Evolutionary conservation across 306 rosid genomes (phyloP).

Genomic region (Lagenaria siceraria): DNA sequence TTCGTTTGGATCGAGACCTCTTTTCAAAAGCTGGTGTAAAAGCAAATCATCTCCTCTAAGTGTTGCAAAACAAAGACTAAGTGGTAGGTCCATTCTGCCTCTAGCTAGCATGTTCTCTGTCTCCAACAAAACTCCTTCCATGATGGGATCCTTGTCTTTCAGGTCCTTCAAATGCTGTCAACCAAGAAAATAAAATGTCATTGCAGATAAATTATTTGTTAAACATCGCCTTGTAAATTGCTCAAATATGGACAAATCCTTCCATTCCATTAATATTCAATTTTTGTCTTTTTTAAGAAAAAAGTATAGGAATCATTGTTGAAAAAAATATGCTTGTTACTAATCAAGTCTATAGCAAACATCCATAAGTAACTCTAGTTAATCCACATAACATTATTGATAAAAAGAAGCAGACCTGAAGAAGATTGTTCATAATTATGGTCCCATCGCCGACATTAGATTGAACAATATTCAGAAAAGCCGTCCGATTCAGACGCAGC

Average conservation of each 20-base stretch:
- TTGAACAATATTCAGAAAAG: slow-evolving; percentile 62
- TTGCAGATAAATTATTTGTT: not conserved
- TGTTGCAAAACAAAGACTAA: slow-evolving; percentile 78
- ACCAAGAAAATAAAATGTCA: slow-evolving; percentile 8
- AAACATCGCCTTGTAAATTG: not conserved
- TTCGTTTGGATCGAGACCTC: slow-evolving; percentile 70
- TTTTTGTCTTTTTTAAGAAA: not conserved
- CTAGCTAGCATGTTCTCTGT: slow-evolving; percentile 79
- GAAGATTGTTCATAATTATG: slow-evolving; percentile 84
- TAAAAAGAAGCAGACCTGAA: slow-evolving; percentile 43
- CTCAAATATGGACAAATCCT: not conserved
- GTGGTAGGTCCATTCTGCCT: slow-evolving; percentile 76
- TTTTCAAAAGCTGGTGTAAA: slow-evolving; percentile 59
- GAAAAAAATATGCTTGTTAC: not conserved
- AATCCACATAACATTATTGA: not conserved
- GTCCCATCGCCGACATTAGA: slow-evolving; percentile 88
- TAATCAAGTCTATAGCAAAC: not conserved
- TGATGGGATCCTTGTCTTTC: slow-evolving; percentile 56
- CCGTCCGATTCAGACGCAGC: slow-evolving; percentile 63
- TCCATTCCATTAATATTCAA: not conserved
- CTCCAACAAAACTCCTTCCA: slow-evolving; percentile 74
- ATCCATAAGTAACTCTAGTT: not conserved
- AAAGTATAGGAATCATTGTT: not conserved
- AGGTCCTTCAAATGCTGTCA: slow-evolving; percentile 61
- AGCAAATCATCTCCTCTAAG: slow-evolving; percentile 69